phyloP scores from a whole-genome alignment of 1,139 yeast species.

The Nakaseomyces sp. region DNA sequence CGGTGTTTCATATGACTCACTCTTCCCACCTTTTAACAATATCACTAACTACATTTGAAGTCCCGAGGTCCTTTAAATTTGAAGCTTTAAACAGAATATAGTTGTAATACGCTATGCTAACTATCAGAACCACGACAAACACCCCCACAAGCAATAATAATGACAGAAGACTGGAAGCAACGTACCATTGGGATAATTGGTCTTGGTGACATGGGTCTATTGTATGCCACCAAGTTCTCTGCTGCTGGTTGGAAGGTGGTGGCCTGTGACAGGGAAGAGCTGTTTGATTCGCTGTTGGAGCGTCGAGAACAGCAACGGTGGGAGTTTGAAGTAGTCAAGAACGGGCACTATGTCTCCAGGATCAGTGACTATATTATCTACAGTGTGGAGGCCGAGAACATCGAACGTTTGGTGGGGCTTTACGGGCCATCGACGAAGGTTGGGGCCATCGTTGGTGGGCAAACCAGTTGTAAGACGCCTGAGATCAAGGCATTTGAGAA shows the following conservation, averaged over 20 bases:
- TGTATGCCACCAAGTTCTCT: conserved; percentile 72
- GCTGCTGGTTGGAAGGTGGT: conserved; percentile 85
- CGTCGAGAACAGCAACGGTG: conserved; percentile 35
- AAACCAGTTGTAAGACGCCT: conserved; percentile 88
- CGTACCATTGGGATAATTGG: conserved; percentile 77
- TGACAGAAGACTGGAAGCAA: conserved; percentile 29
- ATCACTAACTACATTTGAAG: background rate
- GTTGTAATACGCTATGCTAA: no score
- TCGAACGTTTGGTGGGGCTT: conserved; percentile 55
- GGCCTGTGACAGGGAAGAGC: conserved; percentile 80
- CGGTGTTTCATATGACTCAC: no score
- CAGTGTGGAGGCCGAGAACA: conserved; percentile 83
- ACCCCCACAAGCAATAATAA: no score
- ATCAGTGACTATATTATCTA: conserved; percentile 73
- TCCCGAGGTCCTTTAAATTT: no score
- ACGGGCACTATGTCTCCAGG: conserved; percentile 81
- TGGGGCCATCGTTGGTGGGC: conserved; percentile 95
- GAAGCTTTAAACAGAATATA: no score
- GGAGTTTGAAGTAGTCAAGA: conserved; percentile 46
- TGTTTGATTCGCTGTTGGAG: conserved; percentile 40
- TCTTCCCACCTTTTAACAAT: no score
- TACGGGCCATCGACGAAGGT: conserved; percentile 85
- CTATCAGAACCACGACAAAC: no score
- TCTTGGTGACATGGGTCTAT: conserved; percentile 90
- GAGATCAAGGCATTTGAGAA: conserved; percentile 81